Percentiles rank a stretch among this genome's conserved stretches.
Evolutionary conservation across 1,284 basidiomycete species (phyloP).

Genomic region (Apiotrichum mycotoxinovorans): DNA sequence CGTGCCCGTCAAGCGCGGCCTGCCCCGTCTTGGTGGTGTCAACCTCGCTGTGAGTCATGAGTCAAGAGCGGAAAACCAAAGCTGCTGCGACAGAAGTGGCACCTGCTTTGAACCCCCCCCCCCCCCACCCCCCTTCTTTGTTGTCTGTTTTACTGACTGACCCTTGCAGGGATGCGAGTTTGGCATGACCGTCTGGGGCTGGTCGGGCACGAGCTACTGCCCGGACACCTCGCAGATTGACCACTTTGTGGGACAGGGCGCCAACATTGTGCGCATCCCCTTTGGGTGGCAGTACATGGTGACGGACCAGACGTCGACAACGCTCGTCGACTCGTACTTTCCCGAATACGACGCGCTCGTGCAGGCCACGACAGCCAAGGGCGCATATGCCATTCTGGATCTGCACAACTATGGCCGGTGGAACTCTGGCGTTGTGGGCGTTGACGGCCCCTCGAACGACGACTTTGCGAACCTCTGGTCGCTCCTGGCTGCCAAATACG

Average conservation of each 20-base stretch:
- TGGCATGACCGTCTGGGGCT: slow-evolving; percentile 32
- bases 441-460: slow-evolving; percentile 59
- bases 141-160: no score
- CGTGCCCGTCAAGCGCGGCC: slow-evolving; percentile 14
- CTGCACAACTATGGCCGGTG: slow-evolving; percentile 49
- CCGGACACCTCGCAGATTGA: slow-evolving; percentile 57
- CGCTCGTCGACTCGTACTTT: slow-evolving; percentile 55
- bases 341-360: slow-evolving; percentile 52
- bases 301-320: slow-evolving; percentile 44
- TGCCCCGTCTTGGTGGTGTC: slow-evolving; percentile 36
- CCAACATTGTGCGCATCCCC: slow-evolving; percentile 49
- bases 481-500: slow-evolving; percentile 57
- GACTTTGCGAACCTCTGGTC: slow-evolving; percentile 59
- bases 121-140: no score
- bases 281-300: slow-evolving; percentile 61
- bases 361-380: slow-evolving; percentile 54
- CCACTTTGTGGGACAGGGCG: slow-evolving; percentile 53
- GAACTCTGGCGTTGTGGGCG: slow-evolving; percentile 53
- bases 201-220: slow-evolving; percentile 39
- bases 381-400: slow-evolving; percentile 58
- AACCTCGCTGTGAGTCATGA: slow-evolving; percentile 35
- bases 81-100: no score
- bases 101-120: no score
- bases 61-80: not conserved
- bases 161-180: slow-evolving; percentile 35